Percentiles rank a stretch among this genome's conserved stretches.
phyloP scores from a whole-genome alignment of 352 stramenopile species.

The Phytophthora hybrid region DNA sequence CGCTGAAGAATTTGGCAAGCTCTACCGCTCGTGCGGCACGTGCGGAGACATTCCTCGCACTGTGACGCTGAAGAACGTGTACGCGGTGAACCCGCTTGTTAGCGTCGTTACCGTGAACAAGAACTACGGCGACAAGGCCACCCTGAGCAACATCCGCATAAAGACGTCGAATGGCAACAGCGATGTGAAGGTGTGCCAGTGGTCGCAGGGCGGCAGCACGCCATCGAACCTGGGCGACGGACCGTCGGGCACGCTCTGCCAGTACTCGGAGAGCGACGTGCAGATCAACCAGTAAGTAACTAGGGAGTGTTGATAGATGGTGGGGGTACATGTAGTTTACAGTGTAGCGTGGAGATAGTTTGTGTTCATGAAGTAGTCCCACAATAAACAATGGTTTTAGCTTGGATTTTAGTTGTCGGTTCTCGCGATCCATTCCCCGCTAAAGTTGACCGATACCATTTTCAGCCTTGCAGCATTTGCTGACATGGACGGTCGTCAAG shows the following conservation, averaged over 20 bases:
- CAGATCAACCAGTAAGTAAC: constrained; percentile 19
- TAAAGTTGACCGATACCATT: too few species aligned
- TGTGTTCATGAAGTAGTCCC: too few species aligned
- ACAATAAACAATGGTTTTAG: too few species aligned
- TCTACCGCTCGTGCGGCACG: constrained; percentile 30
- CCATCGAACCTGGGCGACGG: constrained; percentile 35
- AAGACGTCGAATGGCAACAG: constrained; percentile 23
- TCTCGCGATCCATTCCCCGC: too few species aligned
- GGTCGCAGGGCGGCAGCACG: constrained; percentile 31
- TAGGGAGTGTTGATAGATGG: background rate
- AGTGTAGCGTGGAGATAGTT: too few species aligned
- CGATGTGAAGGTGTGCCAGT: constrained; percentile 38
- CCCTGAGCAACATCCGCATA: constrained; percentile 39
- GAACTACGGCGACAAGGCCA: constrained; percentile 46
- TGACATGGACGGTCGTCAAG: constrained; percentile 30
- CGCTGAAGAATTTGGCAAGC: constrained; percentile 25
- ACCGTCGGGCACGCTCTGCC: constrained; percentile 21
- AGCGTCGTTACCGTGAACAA: constrained; percentile 50
- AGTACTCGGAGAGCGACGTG: constrained; percentile 34
- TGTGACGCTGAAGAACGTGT: constrained; percentile 43
- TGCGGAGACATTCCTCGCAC: constrained; percentile 36
- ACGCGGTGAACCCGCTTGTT: constrained; percentile 37
- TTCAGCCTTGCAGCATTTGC: too few species aligned
- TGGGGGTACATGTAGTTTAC: background rate
- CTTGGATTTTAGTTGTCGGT: too few species aligned